Percentiles rank a stretch among this genome's conserved stretches.
Conservation (phyloP, 1,284 basidiomycete species). For the Lentinula novae-zelandiae region DNA sequence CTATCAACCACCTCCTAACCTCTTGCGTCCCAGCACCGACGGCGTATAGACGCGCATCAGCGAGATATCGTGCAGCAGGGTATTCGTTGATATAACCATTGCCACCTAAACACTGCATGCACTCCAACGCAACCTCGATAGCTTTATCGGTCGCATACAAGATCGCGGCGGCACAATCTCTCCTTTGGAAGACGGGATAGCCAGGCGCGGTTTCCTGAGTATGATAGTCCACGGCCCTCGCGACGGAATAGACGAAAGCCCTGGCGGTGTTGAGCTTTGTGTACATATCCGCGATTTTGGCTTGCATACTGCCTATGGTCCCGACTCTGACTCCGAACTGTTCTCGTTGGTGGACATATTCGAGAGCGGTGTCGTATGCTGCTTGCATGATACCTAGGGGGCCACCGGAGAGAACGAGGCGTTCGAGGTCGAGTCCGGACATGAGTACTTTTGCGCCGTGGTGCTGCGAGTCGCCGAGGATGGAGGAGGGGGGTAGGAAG, state of each 20-base stretch:
- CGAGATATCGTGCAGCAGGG: constrained; percentile 79
- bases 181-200: constrained; percentile 5
- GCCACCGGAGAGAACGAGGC: constrained; percentile 88
- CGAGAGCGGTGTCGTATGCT: constrained; percentile 85
- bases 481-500: constrained; percentile 55
- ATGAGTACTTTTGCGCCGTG: constrained; percentile 89
- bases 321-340: constrained; percentile 88
- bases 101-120: constrained; percentile 88
- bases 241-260: constrained; percentile 92
- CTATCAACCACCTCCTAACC: constrained; percentile 87
- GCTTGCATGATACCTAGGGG: constrained; percentile 87
- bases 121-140: constrained; percentile 87
- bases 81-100: constrained; percentile 78
- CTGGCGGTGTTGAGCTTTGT: constrained; percentile 88
- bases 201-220: background rate
- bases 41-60: constrained; percentile 83
- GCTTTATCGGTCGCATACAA: constrained; percentile 88
- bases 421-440: constrained; percentile 91
- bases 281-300: constrained; percentile 91
- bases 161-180: constrained; percentile 94
- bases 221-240: constrained; percentile 74
- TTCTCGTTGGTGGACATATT: constrained; percentile 88
- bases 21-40: constrained; percentile 93
- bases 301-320: constrained; percentile 96
- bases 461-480: constrained; percentile 63